These are phyloP conservation scores for Ophiostoma pallidulum DNA, from an alignment of 2,329 filamentous ascomycete genomes.

Conservation along the genomic window DNA sequence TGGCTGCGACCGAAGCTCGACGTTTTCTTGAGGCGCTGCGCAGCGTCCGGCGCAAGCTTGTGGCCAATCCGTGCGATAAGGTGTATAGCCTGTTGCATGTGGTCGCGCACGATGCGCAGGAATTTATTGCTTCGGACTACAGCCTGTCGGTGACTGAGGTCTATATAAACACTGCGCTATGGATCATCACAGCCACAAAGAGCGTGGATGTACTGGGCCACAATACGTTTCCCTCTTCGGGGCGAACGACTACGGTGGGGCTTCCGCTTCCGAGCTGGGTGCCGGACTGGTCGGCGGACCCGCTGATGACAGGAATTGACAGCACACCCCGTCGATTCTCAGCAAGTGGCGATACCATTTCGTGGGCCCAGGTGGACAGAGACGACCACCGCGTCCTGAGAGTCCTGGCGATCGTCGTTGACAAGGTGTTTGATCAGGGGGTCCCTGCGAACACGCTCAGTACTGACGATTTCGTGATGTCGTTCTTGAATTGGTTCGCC, in stretches of 20 bases:
- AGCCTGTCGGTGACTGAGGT: constrained; percentile 7
- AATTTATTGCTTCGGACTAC: constrained; percentile 11
- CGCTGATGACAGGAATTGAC: neutral
- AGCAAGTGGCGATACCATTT: neutral
- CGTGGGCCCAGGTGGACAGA: neutral
- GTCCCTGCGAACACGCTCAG: neutral
- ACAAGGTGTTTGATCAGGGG: neutral
- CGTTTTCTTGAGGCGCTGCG: neutral
- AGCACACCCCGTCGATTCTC: neutral
- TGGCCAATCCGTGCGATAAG: constrained; percentile 1
- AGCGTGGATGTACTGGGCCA: neutral
- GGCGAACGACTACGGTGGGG: neutral
- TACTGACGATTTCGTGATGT: constrained; percentile 4
- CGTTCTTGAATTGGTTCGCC: constrained; percentile 6
- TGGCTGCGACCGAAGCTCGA: too few species aligned
- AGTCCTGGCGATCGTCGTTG: neutral
- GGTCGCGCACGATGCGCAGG: constrained; percentile 3
- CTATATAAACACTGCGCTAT: constrained; percentile 5
- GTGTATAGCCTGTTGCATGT: constrained; percentile 1
- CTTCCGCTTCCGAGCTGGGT: constrained; percentile 1
- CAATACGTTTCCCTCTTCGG: neutral
- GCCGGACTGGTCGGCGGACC: neutral
- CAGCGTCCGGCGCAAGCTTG: neutral
- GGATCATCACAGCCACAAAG: constrained; percentile 4
- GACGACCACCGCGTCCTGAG: neutral